Evolutionary conservation across 2,329 filamentous ascomycete genomes (phyloP).

Genomic region (Alternaria ethzedia): DNA sequence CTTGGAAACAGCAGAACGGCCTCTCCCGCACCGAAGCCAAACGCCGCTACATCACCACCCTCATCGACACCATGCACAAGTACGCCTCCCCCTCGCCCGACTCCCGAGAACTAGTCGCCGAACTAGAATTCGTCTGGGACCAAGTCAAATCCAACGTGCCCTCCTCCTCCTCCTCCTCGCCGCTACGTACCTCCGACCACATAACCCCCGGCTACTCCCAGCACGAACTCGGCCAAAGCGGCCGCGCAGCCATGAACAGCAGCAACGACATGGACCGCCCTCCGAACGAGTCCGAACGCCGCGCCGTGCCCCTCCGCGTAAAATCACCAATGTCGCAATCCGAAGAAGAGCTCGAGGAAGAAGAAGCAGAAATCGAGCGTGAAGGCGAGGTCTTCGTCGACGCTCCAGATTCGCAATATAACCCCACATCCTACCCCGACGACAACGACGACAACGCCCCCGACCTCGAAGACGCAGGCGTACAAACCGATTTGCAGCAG

Average conservation of each 20-base stretch:
- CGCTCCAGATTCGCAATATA: conserved; percentile 56
- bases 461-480: conserved; percentile 38
- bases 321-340: conserved; percentile 85
- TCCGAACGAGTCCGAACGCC: background rate
- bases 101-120: conserved; percentile 83
- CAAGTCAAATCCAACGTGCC: conserved; percentile 87
- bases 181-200: conserved; percentile 46
- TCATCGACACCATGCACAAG: conserved; percentile 96
- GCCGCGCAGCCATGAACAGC: conserved; percentile 36
- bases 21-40: conserved; percentile 91
- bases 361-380: conserved; percentile 38
- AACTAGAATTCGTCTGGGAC: conserved; percentile 99
- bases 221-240: conserved; percentile 51
- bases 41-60: conserved; percentile 86
- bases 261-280: conserved; percentile 14
- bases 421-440: conserved; percentile 22
- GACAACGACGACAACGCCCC: background rate
- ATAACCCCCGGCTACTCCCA: conserved; percentile 34
- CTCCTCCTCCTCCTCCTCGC: conserved; percentile 61
- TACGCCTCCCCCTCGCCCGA: conserved; percentile 88
- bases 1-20: conserved; percentile 88
- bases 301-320: conserved; percentile 56
- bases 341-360: conserved; percentile 59
- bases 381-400: conserved; percentile 54
- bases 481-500: conserved; percentile 12